Base-by-base conservation (phyloP, 2,329 filamentous ascomycete species). In the Clonostachys rosea region DNA sequence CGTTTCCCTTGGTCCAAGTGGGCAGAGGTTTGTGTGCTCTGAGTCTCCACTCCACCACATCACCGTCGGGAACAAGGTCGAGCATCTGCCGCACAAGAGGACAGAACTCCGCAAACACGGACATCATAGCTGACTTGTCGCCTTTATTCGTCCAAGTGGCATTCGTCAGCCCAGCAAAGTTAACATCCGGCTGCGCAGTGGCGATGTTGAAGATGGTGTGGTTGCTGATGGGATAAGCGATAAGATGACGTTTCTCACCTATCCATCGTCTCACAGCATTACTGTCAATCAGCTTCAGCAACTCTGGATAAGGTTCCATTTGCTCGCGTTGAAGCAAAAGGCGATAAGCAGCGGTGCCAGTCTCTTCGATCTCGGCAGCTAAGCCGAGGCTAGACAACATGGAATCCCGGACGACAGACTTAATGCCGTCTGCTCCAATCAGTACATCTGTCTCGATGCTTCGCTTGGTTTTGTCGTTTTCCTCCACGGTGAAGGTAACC, bases 301-400 rank as follows among this genome's bases (percentile, higher is more conserved):
- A 73, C 57, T 89, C 85, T 0, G 86, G 77, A 57, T 90, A 85
- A 18, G 75, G 54, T 49, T 74, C 66, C 79, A 91, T 87, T 53
- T 86, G 73, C 33, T 80, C 75, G 13, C 87, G 79, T 2, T 76
- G 79, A 16, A 91, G 74, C 80, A 91, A 86, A 64, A 91, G 88
- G 12, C 87, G 80, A 68, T 91, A 91, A 4, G 86, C 86, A 1
- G 88, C 87, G 66, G 91, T 85, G 5, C 85, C 81, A 0, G 87
- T 89, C 50, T 89, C 84, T 50, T 81, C 71, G 16, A 36, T 16
- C 9, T n/a, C 9, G 5, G 17, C 8, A 6, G 68, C 63, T 50
- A 74, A 68, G 42, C 75, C 71, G 1, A 81, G 65, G 18, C 70
- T 63, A 20, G 68, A 64, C 7, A 87, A 73, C 63, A 89, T 73